Base-by-base conservation (phyloP, 108 stramenopile species). In the Skeletonema marinoi region DNA sequence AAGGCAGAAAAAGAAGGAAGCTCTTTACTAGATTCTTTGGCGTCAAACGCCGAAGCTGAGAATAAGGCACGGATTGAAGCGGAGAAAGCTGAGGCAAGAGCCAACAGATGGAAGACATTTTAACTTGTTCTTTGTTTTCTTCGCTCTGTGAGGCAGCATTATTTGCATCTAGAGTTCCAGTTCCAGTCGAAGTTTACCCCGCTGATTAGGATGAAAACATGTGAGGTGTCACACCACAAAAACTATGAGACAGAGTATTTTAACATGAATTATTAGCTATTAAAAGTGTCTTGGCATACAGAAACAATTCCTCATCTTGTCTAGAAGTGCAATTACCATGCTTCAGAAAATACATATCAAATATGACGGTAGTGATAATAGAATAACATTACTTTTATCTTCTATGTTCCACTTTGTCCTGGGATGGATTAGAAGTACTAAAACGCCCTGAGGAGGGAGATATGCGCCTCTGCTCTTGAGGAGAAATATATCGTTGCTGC, bases 41-140 rank as follows among this genome's bases (percentile, higher is more conserved):
- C 66, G 31, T 51, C 68, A 44, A 50, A 72, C 31, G 51, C 68
- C 13, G 75, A 75, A 41, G 25, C 9, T 14, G 75, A 75, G 17
- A 17, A 35, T 1, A 68, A 60, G 60, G 75, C 74, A 1, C 61
- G 71, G 51, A 76, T 82, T 42, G 71, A 75, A 50, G 70, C 70
- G n/a, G 75, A 82, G 71, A 82, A 63, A 56, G 81, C 70, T 0
- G 81, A 82, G 54, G 17, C 58, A 38, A 46, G 81, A 30, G 81
- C 81, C n/a, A 82, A 82, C 59, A 75, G 81, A 0, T 82, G 75
- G 75, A 82, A 82, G 17, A 82, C 81, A n/a, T 82, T 82, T 72
- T 82, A 72, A 56, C 25, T 46, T 46, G 44, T n/a, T 5, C 2
- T 11, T 41, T 41, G 39, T 39, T 16, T 14, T 14, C 42, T 44